A percentile compares a stretch with the other conserved stretches of the same genome.
These are phyloP conservation scores for Intubia oerlemansii DNA, from an alignment of 2,329 filamentous ascomycete species.

Conservation along the genomic window DNA sequence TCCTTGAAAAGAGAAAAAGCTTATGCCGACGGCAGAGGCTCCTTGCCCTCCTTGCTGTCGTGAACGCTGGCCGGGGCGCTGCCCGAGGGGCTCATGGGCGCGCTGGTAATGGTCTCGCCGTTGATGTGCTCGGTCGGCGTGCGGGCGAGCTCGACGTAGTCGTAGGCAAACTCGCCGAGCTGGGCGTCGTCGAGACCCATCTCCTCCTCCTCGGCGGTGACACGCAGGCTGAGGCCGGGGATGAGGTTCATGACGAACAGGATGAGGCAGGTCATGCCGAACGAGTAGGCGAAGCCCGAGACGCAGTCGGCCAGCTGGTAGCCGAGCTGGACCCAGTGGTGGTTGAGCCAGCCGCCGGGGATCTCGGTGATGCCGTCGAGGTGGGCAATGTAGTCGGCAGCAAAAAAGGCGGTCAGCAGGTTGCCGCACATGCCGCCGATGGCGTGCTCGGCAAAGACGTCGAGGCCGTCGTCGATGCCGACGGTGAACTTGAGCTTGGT, in stretches of 20 bases:
- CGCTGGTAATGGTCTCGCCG: too few species aligned
- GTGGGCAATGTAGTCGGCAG: slow-evolving; percentile 63
- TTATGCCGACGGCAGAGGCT: too few species aligned
- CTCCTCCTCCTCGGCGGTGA: slow-evolving; percentile 57
- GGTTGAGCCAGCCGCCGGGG: slow-evolving; percentile 61
- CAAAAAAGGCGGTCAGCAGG: slow-evolving; percentile 62
- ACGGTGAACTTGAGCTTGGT: slow-evolving; percentile 80
- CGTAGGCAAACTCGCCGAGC: slow-evolving; percentile 88
- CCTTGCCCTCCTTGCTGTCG: too few species aligned
- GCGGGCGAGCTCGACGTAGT: slow-evolving; percentile 68
- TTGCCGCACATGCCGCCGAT: slow-evolving; percentile 64
- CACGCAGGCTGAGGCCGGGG: slow-evolving; percentile 54
- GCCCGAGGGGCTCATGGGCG: too few species aligned
- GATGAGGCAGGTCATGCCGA: slow-evolving; percentile 56
- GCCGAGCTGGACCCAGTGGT: slow-evolving; percentile 62
- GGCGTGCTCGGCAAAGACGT: slow-evolving; percentile 72
- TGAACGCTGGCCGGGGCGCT: too few species aligned
- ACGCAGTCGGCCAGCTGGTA: slow-evolving; percentile 72
- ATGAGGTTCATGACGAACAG: slow-evolving; percentile 63
- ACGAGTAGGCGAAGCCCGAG: slow-evolving; percentile 57
- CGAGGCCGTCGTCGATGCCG: slow-evolving; percentile 62
- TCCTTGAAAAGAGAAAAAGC: too few species aligned
- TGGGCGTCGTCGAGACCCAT: slow-evolving; percentile 76
- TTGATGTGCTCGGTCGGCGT: too few species aligned
- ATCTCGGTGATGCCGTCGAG: slow-evolving; percentile 52